A percentile compares a stretch with the other conserved stretches of the same genome.
Evolutionary conservation across 768 basidiomycete species (phyloP).

Genomic region (Podaxis sp.): DNA sequence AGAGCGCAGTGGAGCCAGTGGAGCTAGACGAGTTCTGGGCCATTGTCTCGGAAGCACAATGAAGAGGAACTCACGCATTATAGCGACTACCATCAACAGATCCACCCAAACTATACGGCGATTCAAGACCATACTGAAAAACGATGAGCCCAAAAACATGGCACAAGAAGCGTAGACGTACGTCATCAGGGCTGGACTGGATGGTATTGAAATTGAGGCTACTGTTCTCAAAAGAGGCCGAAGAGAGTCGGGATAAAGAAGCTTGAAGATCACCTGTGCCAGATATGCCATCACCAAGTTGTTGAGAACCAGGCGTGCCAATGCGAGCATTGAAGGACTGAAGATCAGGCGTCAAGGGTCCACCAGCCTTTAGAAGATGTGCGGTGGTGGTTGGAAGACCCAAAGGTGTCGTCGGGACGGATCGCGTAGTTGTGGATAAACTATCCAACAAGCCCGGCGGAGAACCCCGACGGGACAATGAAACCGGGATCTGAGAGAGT

Average conservation of each 20-base stretch:
- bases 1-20: slow-evolving; percentile 22
- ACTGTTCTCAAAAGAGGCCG: slow-evolving; percentile 55
- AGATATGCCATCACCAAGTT: slow-evolving; percentile 48
- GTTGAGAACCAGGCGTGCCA: slow-evolving; percentile 43
- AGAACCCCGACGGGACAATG: slow-evolving; percentile 71
- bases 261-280: slow-evolving; percentile 61
- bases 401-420: slow-evolving; percentile 81
- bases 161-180: slow-evolving; percentile 27
- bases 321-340: slow-evolving; percentile 66
- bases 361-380: slow-evolving; percentile 62
- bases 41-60: slow-evolving; percentile 21
- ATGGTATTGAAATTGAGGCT: slow-evolving; percentile 55
- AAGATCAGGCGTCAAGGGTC: slow-evolving; percentile 61
- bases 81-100: slow-evolving; percentile 53
- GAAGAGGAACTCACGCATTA: slow-evolving; percentile 58
- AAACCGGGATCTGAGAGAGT: slow-evolving; percentile 53
- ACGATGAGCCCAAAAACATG: slow-evolving; percentile 21
- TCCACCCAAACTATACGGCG: slow-evolving; percentile 47
- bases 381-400: slow-evolving; percentile 47
- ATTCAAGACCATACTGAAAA: slow-evolving; percentile 55
- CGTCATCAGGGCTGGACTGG: slow-evolving; percentile 55
- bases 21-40: slow-evolving; percentile 31
- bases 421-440: slow-evolving; percentile 62
- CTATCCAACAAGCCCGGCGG: slow-evolving; percentile 65
- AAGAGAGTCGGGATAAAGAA: slow-evolving; percentile 66